These are phyloP conservation scores for Albifimbria verrucaria DNA, from an alignment of 2,329 filamentous ascomycete genomes.

Conservation along the genomic window DNA sequence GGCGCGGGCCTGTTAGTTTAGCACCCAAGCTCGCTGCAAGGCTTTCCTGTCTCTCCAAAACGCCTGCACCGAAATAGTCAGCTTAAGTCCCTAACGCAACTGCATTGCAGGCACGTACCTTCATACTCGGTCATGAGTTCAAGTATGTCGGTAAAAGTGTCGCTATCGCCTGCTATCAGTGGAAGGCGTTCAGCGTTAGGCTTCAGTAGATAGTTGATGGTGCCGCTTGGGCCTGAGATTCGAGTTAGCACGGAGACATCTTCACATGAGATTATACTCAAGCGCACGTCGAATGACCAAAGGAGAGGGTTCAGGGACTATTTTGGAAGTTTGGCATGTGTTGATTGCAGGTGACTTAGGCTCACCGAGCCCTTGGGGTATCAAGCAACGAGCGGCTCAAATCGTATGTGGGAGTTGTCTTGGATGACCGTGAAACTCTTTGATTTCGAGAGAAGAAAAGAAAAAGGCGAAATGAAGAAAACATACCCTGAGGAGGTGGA, in stretches of 20 bases:
- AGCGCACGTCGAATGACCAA: no score
- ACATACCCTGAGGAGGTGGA: background rate
- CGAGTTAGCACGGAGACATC: slow-evolving; percentile 19
- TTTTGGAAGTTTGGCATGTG: no score
- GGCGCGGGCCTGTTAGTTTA: slow-evolving; percentile 74
- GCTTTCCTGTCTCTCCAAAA: slow-evolving; percentile 81
- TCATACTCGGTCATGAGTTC: slow-evolving; percentile 76
- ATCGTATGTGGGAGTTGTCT: no score
- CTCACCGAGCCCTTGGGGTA: no score
- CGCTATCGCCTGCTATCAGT: slow-evolving; percentile 53
- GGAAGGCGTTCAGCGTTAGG: slow-evolving; percentile 41
- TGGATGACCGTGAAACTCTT: no score
- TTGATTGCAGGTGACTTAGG: no score
- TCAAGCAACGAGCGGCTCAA: no score
- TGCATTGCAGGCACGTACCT: slow-evolving; percentile 33
- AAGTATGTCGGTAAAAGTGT: slow-evolving; percentile 71
- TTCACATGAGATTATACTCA: no score
- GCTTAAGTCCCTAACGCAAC: slow-evolving; percentile 7
- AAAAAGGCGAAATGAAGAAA: no score
- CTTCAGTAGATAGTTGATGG: slow-evolving; percentile 53
- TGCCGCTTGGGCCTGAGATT: slow-evolving; percentile 19
- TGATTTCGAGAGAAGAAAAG: no score
- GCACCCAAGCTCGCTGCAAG: slow-evolving; percentile 82
- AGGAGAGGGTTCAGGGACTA: no score
- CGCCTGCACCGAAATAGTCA: slow-evolving; percentile 44